phyloP scores from a whole-genome alignment of 306 rosid genomes.

The Cucumis melo region DNA sequence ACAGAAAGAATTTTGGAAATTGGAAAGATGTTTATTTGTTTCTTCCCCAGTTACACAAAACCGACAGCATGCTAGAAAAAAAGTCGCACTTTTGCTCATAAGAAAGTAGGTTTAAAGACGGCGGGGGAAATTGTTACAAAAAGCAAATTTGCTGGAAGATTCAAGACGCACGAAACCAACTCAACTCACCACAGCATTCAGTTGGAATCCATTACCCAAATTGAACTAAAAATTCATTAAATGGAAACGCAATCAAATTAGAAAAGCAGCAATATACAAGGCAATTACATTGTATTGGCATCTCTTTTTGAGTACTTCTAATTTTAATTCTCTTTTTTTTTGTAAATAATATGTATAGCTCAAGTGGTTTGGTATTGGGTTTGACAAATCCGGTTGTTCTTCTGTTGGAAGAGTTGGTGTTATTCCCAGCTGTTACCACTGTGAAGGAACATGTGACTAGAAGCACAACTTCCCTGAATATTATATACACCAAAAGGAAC shows the following conservation, averaged over 20 bases:
- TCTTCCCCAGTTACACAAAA: not conserved
- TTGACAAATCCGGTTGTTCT: not conserved
- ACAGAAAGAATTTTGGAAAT: not conserved
- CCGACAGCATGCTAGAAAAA: not conserved
- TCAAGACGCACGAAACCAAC: not conserved
- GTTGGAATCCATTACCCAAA: not conserved
- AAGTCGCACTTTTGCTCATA: not conserved
- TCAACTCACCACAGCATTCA: not conserved
- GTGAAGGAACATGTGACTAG: conserved; percentile 29
- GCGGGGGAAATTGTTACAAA: not conserved
- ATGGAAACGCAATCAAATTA: not conserved
- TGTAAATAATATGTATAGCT: not conserved
- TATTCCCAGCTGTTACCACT: conserved; percentile 60
- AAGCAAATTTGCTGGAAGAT: not conserved
- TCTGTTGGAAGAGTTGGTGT: not conserved
- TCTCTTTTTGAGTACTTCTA: not conserved
- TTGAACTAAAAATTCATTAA: not conserved
- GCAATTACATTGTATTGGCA: not conserved
- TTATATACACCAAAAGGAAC: conserved; percentile 27
- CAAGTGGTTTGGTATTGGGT: not conserved
- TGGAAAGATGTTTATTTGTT: not conserved
- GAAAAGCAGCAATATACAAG: not conserved
- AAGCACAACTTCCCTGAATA: conserved; percentile 17
- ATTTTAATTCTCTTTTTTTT: not conserved
- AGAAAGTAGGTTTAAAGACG: not conserved